Conservation (phyloP, 164 flowering plant genomes). For the Warburgia ugandensis region DNA sequence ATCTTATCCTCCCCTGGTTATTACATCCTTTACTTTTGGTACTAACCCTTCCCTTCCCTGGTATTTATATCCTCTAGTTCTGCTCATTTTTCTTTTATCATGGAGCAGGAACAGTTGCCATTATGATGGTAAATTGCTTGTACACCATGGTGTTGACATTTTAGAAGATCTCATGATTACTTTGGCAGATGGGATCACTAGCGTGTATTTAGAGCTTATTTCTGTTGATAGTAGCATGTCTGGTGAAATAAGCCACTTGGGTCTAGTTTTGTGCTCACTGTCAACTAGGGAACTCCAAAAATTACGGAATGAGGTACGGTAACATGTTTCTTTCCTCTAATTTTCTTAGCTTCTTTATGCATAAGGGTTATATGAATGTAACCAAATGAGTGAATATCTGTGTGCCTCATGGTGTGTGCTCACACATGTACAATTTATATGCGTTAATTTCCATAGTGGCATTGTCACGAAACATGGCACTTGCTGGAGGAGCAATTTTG, state of each 20-base stretch:
- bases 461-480: no score
- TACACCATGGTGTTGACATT: conserved; percentile 49
- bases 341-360: neutral
- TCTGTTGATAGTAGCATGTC: conserved; percentile 81
- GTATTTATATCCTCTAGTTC: neutral
- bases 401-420: neutral
- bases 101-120: conserved; percentile 40
- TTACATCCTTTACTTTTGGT: no score
- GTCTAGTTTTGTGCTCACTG: conserved; percentile 54
- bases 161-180: conserved; percentile 87
- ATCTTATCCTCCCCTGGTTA: no score
- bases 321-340: neutral
- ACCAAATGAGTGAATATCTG: neutral
- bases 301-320: conserved; percentile 81
- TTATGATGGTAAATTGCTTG: conserved; percentile 49
- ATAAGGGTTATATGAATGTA: neutral
- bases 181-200: conserved; percentile 79
- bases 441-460: no score
- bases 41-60: no score
- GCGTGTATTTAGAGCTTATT: conserved; percentile 76
- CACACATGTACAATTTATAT: neutral
- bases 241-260: conserved; percentile 48
- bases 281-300: conserved; percentile 84
- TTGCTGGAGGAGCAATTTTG: no score
- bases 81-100: conserved; percentile 1